phyloP scores from a whole-genome alignment of 257 asterid genomes.

The Ligustrum vulgare region DNA sequence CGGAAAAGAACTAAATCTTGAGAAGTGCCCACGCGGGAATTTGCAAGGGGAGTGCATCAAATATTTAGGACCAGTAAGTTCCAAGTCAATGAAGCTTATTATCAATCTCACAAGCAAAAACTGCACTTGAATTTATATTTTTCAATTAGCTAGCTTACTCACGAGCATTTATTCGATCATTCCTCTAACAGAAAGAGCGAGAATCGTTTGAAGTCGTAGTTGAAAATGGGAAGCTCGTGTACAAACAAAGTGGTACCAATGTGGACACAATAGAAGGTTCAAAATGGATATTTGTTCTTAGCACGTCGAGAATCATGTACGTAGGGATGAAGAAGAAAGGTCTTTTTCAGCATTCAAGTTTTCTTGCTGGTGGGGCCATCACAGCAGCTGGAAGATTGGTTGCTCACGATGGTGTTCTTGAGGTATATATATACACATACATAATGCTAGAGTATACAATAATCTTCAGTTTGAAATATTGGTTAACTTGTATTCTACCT shows the following conservation, averaged over 20 bases:
- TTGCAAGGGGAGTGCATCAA: constrained; percentile 49
- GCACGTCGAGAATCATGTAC: constrained; percentile 23
- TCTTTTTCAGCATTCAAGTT: constrained; percentile 28
- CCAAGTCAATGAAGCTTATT: background rate
- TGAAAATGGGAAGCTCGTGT: constrained; percentile 26
- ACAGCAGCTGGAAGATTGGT: constrained; percentile 31
- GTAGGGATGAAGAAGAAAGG: constrained; percentile 29
- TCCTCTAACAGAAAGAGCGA: constrained; percentile 22
- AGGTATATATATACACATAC: constrained; percentile 20
- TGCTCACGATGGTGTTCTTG: constrained; percentile 24
- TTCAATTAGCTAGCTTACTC: background rate
- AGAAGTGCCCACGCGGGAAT: constrained; percentile 41
- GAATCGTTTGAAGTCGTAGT: constrained; percentile 24
- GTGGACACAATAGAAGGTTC: constrained; percentile 25
- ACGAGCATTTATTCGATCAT: background rate
- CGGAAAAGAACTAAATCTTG: constrained; percentile 50
- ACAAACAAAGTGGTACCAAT: constrained; percentile 18
- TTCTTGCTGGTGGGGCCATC: constrained; percentile 31
- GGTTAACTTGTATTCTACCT: background rate
- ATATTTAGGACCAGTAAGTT: constrained; percentile 56
- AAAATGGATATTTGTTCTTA: constrained; percentile 30
- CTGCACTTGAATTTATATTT: background rate
- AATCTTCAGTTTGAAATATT: background rate
- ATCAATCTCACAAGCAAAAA: background rate
- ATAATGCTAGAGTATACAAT: background rate